These are phyloP conservation scores for Dactylellina sp. DNA, from an alignment of 2,329 filamentous ascomycete species.

Conservation along the genomic window DNA sequence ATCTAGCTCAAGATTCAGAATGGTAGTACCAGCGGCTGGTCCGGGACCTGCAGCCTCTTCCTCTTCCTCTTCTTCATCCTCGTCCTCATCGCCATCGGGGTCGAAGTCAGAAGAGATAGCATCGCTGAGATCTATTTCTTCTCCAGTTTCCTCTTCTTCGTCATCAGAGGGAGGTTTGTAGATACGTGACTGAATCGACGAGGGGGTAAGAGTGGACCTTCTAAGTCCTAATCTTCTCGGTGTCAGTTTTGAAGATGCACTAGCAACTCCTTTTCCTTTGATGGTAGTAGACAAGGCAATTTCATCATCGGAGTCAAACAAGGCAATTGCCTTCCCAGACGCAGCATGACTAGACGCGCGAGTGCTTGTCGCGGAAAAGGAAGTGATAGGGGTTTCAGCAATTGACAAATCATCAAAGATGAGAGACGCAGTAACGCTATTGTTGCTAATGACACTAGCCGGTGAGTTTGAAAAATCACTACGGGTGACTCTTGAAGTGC, in stretches of 20 bases:
- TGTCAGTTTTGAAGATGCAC: not conserved
- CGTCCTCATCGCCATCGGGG: conserved; percentile 16
- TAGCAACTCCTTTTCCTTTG: conserved; percentile 40
- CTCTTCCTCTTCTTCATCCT: conserved; percentile 4
- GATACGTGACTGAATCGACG: not conserved
- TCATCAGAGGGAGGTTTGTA: conserved; percentile 11
- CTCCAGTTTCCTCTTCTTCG: conserved; percentile 6
- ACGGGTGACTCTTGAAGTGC: conserved; percentile 1
- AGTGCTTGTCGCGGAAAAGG: conserved; percentile 34
- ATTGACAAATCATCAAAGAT: conserved; percentile 25
- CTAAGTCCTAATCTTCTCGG: conserved; percentile 30
- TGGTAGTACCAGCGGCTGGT: not conserved
- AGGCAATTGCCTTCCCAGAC: not conserved
- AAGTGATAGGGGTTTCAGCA: conserved; percentile 25
- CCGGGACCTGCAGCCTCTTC: not conserved
- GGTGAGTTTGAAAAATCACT: not conserved
- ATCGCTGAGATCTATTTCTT: conserved; percentile 14
- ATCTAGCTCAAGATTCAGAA: not conserved
- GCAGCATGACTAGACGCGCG: conserved; percentile 43
- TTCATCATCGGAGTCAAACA: conserved; percentile 18
- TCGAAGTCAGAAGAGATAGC: conserved; percentile 16
- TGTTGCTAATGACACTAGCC: conserved; percentile 14
- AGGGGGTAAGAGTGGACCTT: conserved; percentile 11
- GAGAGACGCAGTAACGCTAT: conserved; percentile 10
- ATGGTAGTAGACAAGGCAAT: conserved; percentile 31